Evolutionary conservation across 2,329 filamentous ascomycete genomes (phyloP), one percentile per base, ranked within the genome.

Genomic region (Ascosphaera acerosa): DNA sequence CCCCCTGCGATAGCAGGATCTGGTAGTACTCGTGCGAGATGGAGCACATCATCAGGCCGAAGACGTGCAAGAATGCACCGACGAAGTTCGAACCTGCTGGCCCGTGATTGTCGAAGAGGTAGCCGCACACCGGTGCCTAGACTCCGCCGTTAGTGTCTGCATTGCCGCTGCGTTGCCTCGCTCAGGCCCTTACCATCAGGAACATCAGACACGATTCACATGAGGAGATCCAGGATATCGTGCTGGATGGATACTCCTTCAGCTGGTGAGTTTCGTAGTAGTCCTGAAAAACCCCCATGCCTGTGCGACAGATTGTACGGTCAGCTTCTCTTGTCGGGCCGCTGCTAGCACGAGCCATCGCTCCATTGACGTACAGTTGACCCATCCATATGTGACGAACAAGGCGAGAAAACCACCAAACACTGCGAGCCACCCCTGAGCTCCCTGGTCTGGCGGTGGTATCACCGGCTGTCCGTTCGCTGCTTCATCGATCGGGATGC

Each of bases 81-180:
- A 50, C 42, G 0, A 62, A 26, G 1, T 66, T 43, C 1, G 76
- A 48, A 29, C 51, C 58, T 17, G 61, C 57, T 0, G 70, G 66
- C 0, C 72, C 72, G 34, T 66, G 63, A 34, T 54, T 62, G 41
- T 77, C 73, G 39, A 62, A 74, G 0, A 71, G 29, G 25, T 62
- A 64, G 1, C 72, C 72, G n/a, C 70, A 59, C 5, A 76, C 40
- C 0, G 68, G 66, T 0, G 70, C 68, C 37, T 60, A 41, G n/a
- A 47, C 40, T 28, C 51, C 45, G 38, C 41, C 40, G 33, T 45
- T 38, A 44, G 37, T 35, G 39, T n/a, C n/a, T n/a, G n/a, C n/a
- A n/a, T n/a, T n/a, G n/a, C n/a, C n/a, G n/a, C n/a, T n/a, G 9
- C 31, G n/a, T 18, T 26, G 10, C 10, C 17, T 20, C 12, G n/a